Evolutionary conservation across 1,284 basidiomycete species (phyloP), one percentile per base, ranked within the genome.

Genomic region (Trichosporon asahii): DNA sequence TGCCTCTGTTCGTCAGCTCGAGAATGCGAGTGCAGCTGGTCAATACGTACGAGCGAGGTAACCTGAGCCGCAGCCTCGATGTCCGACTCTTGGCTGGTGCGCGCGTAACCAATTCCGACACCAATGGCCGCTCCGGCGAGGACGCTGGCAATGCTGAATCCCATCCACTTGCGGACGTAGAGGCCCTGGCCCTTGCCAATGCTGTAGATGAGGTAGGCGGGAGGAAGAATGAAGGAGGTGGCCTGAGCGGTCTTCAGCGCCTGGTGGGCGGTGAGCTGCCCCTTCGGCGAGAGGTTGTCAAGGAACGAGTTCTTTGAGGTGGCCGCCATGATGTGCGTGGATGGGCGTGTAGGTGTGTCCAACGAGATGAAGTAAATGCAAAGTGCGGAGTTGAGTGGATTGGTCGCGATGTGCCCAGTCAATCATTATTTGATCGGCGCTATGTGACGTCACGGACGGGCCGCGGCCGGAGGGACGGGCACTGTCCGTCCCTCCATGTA

Each of bases 161-260:
- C 76, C 31, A 68, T 68, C 21, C 67, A 55, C 7, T 73, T 67
- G 27, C 76, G 70, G 18, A 76, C 72, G 25, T 29, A 31, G 15
- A 61, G 57, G 57, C 57, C 57, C 57, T 61, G 57, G 29, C 57
- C 57, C 57, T 61, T 61, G 15, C 57, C 67, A 12, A 80, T 68
- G 0, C 74, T 66, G 5, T 76, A 65, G 33, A 79, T 46, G 64
- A 83, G 63, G 74, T 79, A 82, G n/a, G 76, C 68, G 3, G 82
- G 81, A 1, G 81, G 80, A 9, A 75, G 71, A 68, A 81, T 66
- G 71, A 81, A 75, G 2, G 77, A 71, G 7, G 74, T 68, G n/a
- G 77, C 72, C 75, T 84, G 79, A 37, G 81, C 80, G 40, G 74
- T 72, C 65, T 77, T 76, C 44, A 82, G 73, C 2, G 77, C 46